phyloP scores from a whole-genome alignment of 306 rosid species.

The Trifolium fragiferum region DNA sequence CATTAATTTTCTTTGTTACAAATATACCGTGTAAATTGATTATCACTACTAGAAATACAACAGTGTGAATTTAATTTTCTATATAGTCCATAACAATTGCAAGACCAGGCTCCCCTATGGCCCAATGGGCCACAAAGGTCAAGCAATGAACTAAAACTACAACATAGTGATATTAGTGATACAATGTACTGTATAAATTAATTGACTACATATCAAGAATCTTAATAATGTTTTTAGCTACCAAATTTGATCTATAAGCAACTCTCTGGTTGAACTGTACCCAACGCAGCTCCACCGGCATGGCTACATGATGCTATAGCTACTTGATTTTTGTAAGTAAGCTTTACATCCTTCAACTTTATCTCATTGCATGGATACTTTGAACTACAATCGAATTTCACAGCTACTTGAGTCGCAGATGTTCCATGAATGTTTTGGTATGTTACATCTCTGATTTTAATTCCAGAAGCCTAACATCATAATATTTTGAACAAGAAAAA shows the following conservation, averaged over 20 bases:
- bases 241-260: slow-evolving; percentile 45
- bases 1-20: background rate
- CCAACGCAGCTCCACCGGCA: slow-evolving; percentile 31
- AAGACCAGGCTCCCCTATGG: slow-evolving; percentile 35
- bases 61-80: background rate
- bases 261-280: slow-evolving; percentile 54
- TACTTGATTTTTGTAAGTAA: slow-evolving; percentile 49
- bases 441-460: slow-evolving; percentile 56
- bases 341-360: slow-evolving; percentile 53
- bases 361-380: slow-evolving; percentile 55
- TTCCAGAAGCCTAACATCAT: slow-evolving; percentile 61
- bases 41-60: slow-evolving; percentile 12
- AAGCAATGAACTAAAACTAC: slow-evolving; percentile 29
- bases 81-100: slow-evolving; percentile 20
- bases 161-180: background rate
- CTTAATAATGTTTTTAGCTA: background rate
- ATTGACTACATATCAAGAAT: background rate
- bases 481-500: background rate
- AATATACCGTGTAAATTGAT: background rate
- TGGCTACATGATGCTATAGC: slow-evolving; percentile 53
- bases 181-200: slow-evolving; percentile 2
- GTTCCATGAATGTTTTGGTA: slow-evolving; percentile 46
- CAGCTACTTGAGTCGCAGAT: slow-evolving; percentile 57
- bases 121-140: slow-evolving; percentile 38
- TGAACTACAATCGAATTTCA: slow-evolving; percentile 68